These are phyloP conservation scores for Moesziomyces sp. DNA, from an alignment of 1,284 basidiomycete genomes.

Conservation along the genomic window DNA sequence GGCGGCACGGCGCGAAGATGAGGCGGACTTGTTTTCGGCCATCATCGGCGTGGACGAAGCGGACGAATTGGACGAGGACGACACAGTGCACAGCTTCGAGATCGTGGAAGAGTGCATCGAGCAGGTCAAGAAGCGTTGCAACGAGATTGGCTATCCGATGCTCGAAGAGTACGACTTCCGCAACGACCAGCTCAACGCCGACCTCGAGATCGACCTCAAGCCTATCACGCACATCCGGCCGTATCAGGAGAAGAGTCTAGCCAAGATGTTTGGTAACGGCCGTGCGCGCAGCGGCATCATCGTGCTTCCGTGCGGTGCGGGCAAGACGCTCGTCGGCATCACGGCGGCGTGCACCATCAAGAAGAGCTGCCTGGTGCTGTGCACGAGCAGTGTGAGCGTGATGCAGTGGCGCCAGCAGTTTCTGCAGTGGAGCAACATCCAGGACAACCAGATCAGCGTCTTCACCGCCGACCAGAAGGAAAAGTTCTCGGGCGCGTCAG, in stretches of 20 bases:
- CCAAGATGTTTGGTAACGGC: slow-evolving; percentile 68
- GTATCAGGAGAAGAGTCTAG: slow-evolving; percentile 67
- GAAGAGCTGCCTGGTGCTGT: slow-evolving; percentile 97
- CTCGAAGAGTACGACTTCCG: slow-evolving; percentile 68
- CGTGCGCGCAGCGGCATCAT: slow-evolving; percentile 85
- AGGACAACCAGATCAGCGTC: slow-evolving; percentile 66
- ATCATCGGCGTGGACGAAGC: slow-evolving; percentile 67
- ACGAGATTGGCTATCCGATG: slow-evolving; percentile 67
- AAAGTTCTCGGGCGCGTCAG: slow-evolving; percentile 65
- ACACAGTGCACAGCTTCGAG: slow-evolving; percentile 66
- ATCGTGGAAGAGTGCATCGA: slow-evolving; percentile 65
- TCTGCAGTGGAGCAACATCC: slow-evolving; percentile 67
- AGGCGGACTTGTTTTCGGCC: slow-evolving; percentile 65
- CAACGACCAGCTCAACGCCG: slow-evolving; percentile 65
- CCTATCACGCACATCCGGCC: slow-evolving; percentile 67
- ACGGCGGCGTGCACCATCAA: slow-evolving; percentile 99
- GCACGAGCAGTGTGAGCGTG: slow-evolving; percentile 70
- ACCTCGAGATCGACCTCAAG: slow-evolving; percentile 67
- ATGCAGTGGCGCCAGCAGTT: slow-evolving; percentile 68
- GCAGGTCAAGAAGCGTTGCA: slow-evolving; percentile 66
- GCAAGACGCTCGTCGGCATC: slow-evolving; percentile 98
- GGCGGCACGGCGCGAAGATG: slow-evolving; percentile 47
- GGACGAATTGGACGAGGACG: slow-evolving; percentile 66
- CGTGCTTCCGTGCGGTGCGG: slow-evolving; percentile 96
- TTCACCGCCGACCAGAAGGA: slow-evolving; percentile 67